Base-by-base conservation (phyloP, 2,329 filamentous ascomycete species). In the Penicillium digitatum region DNA sequence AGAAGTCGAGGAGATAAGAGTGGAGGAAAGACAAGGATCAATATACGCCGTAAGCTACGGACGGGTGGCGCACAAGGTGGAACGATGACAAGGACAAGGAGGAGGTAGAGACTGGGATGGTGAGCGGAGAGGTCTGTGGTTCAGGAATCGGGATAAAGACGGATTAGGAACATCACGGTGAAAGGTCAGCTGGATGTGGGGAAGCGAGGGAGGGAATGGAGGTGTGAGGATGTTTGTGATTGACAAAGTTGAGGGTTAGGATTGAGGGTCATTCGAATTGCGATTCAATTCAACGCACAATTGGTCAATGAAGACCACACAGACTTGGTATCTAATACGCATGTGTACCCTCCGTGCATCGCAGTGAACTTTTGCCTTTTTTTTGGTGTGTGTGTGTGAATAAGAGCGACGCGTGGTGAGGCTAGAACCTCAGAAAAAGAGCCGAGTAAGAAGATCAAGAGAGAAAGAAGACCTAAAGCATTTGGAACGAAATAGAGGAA, bases 291-390 rank as follows among this genome's bases (percentile, higher is more conserved):
- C 53, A 55, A 55, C 50, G 59, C 48, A 56, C 56, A 51, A 52
- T 47, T 47, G 52, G 59, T 56, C 59, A 24, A 46, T 44, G 31
- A 58, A 49, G 58, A 54, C 57, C 57, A 56, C 46, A 57, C 58
- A 56, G 54, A 56, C 55, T 54, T 63, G 60, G 61, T 66, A 64
- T 64, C 63, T 62, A 56, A 61, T 57, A 66, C 46, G 52, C 61
- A 62, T 54, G 58, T 54, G 22, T 44, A 34, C 57, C 56, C 39
- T 39, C 51, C 55, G 55, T 61, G 56, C 65, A 62, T 61, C 56
- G 52, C 56, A 59, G 63, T 62, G 63, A 63, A 58, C 57, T 61
- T 62, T 64, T 64, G 60, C 59, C 59, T 40, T 20, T 63, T 64
- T 58, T n/a, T n/a, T n/a, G n/a, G n/a, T n/a, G n/a, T n/a, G n/a